phyloP scores from a whole-genome alignment of 768 basidiomycete species.

The Termitomyces sp. region DNA sequence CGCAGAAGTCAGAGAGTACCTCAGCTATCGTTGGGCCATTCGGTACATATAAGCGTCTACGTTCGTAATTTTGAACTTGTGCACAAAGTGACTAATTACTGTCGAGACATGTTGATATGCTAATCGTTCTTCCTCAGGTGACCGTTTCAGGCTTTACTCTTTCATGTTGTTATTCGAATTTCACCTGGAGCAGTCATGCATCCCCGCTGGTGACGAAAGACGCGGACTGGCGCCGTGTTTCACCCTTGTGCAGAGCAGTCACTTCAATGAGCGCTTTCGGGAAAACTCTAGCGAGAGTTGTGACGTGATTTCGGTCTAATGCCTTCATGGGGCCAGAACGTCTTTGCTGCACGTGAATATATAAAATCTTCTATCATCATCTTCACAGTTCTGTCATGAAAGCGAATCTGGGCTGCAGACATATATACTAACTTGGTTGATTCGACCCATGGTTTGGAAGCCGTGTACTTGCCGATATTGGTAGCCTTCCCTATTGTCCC shows the following conservation, averaged over 20 bases:
- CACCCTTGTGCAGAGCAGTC: not conserved
- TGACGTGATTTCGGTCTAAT: not conserved
- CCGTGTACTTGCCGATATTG: not conserved
- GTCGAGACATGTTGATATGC: not conserved
- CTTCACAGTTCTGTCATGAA: not conserved
- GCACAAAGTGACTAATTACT: not conserved
- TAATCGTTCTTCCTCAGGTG: not conserved
- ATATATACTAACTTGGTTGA: not conserved
- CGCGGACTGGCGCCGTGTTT: not conserved
- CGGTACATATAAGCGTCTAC: slow-evolving; percentile 36
- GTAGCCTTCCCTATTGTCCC: not conserved
- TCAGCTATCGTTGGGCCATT: slow-evolving; percentile 32
- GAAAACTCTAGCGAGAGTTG: not conserved
- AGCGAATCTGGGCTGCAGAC: not conserved
- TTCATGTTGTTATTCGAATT: too few species aligned
- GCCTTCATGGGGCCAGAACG: not conserved
- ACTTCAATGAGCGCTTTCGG: not conserved
- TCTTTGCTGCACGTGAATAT: not conserved
- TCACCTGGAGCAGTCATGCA: not conserved
- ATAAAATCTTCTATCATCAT: not conserved
- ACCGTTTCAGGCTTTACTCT: not conserved
- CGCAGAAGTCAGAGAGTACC: slow-evolving; percentile 11
- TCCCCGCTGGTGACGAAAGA: not conserved
- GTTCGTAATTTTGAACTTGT: slow-evolving; percentile 16
- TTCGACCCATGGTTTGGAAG: not conserved